Evolutionary conservation across 768 basidiomycete genomes (phyloP).

Genomic region (Suillus variegatus): DNA sequence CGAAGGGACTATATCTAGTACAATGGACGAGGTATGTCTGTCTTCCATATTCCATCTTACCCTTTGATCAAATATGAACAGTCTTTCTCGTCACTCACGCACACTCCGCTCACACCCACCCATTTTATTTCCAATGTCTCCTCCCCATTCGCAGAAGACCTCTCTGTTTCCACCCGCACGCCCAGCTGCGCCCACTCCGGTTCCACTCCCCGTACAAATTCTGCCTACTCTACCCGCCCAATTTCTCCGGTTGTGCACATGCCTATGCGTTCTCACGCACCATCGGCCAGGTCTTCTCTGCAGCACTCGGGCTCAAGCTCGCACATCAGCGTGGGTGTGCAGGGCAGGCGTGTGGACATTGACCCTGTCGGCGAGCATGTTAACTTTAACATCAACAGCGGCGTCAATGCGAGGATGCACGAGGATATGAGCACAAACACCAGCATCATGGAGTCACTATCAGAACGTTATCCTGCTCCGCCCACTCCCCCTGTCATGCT

Average conservation of each 20-base stretch:
- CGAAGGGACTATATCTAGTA: conserved; percentile 17
- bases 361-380: not conserved
- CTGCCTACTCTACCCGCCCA: conserved; percentile 27
- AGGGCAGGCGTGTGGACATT: not conserved
- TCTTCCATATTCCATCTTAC: conserved; percentile 4
- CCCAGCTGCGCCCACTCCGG: conserved; percentile 18
- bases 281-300: not conserved
- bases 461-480: conserved; percentile 32
- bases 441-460: conserved; percentile 27
- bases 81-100: conserved; percentile 48
- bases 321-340: not conserved
- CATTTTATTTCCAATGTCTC: conserved; percentile 46
- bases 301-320: not conserved
- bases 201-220: conserved; percentile 22
- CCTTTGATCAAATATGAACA: conserved; percentile 19
- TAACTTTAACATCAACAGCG: not conserved
- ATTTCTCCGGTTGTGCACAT: conserved; percentile 28
- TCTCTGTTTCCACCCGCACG: conserved; percentile 7
- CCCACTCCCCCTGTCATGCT: conserved; percentile 29
- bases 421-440: not conserved
- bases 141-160: conserved; percentile 19
- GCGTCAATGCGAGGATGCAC: not conserved
- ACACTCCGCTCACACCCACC: conserved; percentile 49
- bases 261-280: not conserved
- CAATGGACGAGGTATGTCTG: conserved; percentile 49